These are phyloP conservation scores for Wickerhamomyces ciferrii DNA, from an alignment of 805 yeast species.

Conservation along the genomic window DNA sequence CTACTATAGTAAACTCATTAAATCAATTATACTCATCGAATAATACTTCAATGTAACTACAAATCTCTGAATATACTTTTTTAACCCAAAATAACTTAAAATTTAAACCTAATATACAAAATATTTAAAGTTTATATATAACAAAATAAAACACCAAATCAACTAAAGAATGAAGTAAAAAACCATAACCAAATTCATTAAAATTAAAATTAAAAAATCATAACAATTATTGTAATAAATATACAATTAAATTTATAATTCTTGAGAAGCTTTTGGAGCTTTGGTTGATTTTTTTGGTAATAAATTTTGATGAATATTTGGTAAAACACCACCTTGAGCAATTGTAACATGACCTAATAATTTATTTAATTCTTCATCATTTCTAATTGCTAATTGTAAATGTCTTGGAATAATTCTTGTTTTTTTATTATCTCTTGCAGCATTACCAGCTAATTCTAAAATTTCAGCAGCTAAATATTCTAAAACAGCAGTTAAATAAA, in stretches of 20 bases:
- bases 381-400: constrained; percentile 94
- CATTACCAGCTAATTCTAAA: constrained; percentile 95
- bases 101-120: background rate
- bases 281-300: constrained; percentile 73
- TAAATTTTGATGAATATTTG: constrained; percentile 92
- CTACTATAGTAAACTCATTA: too few species aligned
- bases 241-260: constrained; percentile 32
- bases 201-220: background rate
- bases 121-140: background rate
- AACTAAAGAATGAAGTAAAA: background rate
- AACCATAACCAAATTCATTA: background rate
- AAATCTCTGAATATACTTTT: too few species aligned
- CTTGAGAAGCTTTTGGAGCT: constrained; percentile 56
- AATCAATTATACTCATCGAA: too few species aligned
- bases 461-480: constrained; percentile 95
- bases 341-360: constrained; percentile 86
- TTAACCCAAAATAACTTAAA: background rate
- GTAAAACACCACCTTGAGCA: constrained; percentile 99
- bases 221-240: background rate
- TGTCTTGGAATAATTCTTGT: constrained; percentile 98
- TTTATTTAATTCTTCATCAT: constrained; percentile 95
- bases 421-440: constrained; percentile 97
- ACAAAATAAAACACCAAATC: background rate
- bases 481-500: constrained; percentile 87
- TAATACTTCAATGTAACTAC: too few species aligned